Percentiles rank a stretch among this genome's conserved stretches.
Conservation (phyloP, 2,329 filamentous ascomycete genomes). For the Xylaria polymorpha region DNA sequence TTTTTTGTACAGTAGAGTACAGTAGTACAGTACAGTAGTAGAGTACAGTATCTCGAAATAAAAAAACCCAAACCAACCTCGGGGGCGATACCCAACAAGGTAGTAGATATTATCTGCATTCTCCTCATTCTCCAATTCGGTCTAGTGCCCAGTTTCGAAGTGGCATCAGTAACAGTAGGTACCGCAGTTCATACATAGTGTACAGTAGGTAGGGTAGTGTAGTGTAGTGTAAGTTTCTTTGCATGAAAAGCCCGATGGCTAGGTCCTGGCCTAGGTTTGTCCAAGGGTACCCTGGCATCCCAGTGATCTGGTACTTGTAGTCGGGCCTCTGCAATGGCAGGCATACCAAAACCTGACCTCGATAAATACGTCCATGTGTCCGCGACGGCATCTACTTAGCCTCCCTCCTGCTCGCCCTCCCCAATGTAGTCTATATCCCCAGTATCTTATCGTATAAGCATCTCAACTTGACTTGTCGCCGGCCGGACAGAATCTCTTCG, state of each 20-base stretch:
- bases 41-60: constrained; percentile 1
- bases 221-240: constrained; percentile 28
- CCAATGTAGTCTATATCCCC: constrained; percentile 21
- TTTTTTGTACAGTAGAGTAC: constrained; percentile 1
- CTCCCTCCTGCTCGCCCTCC: constrained; percentile 1
- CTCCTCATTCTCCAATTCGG: constrained; percentile 7
- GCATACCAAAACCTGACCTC: constrained; percentile 21
- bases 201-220: too few species aligned
- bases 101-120: constrained; percentile 30
- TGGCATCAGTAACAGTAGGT: constrained; percentile 20
- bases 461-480: constrained; percentile 6
- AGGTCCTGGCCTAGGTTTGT: constrained; percentile 16
- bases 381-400: constrained; percentile 10
- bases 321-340: constrained; percentile 27
- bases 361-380: constrained; percentile 33
- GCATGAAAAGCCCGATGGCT: constrained; percentile 28
- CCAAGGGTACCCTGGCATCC: constrained; percentile 31
- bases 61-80: too few species aligned
- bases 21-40: too few species aligned
- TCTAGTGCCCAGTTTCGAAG: constrained; percentile 8
- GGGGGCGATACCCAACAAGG: constrained; percentile 15
- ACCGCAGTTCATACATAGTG: constrained; percentile 21
- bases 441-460: constrained; percentile 2
- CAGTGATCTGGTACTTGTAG: constrained; percentile 25
- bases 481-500: background rate